Evolutionary conservation across 192 early-diverging fungal species (phyloP).

Genomic region (Coemansia asiatica): DNA sequence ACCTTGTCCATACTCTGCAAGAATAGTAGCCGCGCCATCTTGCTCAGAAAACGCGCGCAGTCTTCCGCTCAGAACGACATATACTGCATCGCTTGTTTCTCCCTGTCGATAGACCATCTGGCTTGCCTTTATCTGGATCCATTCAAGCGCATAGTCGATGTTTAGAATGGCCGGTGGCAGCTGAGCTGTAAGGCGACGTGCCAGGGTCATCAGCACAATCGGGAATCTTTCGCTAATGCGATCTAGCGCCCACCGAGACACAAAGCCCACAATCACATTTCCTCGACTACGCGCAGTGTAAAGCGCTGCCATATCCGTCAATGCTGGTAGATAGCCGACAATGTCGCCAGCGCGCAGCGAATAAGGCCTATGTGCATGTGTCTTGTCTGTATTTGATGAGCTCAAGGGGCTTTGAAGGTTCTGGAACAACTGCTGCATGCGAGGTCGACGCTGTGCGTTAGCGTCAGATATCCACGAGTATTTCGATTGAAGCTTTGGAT

Average conservation of each 20-base stretch:
- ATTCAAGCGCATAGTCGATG: conserved; percentile 86
- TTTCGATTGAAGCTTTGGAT: conserved; percentile 8
- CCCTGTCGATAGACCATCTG: conserved; percentile 90
- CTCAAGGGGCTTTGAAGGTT: neutral
- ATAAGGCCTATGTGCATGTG: conserved; percentile 59
- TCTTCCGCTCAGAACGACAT: conserved; percentile 91
- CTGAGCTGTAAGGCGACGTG: conserved; percentile 78
- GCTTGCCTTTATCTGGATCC: conserved; percentile 91
- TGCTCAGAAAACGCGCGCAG: conserved; percentile 80
- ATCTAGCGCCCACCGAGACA: conserved; percentile 81
- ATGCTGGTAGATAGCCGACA: conserved; percentile 87
- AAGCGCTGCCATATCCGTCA: conserved; percentile 89
- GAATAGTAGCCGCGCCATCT: conserved; percentile 71
- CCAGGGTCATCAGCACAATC: conserved; percentile 77
- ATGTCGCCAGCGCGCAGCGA: conserved; percentile 81
- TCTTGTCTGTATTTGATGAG: conserved; percentile 3
- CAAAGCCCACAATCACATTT: conserved; percentile 80
- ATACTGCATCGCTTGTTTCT: conserved; percentile 83
- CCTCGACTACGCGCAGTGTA: conserved; percentile 81
- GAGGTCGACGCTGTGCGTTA: neutral
- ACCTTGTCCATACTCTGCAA: conserved; percentile 91
- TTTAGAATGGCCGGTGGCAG: conserved; percentile 81
- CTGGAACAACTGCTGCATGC: neutral
- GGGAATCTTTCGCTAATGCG: conserved; percentile 85
- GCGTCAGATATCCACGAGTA: neutral